Percentiles rank a stretch among this genome's conserved stretches.
Evolutionary conservation across 306 rosid species (phyloP).

Genomic region (Quercus mongolica): DNA sequence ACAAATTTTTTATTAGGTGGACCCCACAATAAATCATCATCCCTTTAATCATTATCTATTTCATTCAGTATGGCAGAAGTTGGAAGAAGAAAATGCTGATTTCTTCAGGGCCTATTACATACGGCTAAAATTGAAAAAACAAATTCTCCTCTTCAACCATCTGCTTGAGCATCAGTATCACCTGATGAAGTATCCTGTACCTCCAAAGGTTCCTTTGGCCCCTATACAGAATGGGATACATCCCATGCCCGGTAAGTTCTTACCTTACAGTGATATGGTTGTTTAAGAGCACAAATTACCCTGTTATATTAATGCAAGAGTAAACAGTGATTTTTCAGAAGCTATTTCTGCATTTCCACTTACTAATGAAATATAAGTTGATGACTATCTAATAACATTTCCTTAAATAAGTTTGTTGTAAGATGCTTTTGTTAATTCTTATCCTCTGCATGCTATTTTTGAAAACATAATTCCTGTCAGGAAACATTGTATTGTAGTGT

Average conservation of each 20-base stretch:
- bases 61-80: conserved; percentile 91
- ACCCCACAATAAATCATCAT: no score
- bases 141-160: conserved; percentile 84
- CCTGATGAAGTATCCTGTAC: conserved; percentile 68
- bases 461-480: background rate
- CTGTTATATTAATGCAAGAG: background rate
- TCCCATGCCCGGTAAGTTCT: conserved; percentile 89
- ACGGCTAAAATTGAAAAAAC: conserved; percentile 88
- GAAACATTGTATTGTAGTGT: background rate
- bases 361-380: background rate
- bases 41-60: conserved; percentile 11
- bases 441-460: background rate
- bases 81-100: conserved; percentile 98
- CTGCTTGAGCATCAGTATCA: conserved; percentile 86
- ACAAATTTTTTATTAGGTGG: no score
- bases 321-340: conserved; percentile 8
- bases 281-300: background rate
- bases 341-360: background rate
- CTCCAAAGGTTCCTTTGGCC: conserved; percentile 90
- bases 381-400: background rate
- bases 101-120: conserved; percentile 95
- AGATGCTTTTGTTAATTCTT: background rate
- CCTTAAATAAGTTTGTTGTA: background rate
- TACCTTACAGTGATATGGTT: conserved; percentile 19
- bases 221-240: conserved; percentile 96